Evolutionary conservation across 169 alveolate genomes (phyloP), one percentile per base, ranked within the genome.

Genomic region (Hepatocystis sp.): DNA sequence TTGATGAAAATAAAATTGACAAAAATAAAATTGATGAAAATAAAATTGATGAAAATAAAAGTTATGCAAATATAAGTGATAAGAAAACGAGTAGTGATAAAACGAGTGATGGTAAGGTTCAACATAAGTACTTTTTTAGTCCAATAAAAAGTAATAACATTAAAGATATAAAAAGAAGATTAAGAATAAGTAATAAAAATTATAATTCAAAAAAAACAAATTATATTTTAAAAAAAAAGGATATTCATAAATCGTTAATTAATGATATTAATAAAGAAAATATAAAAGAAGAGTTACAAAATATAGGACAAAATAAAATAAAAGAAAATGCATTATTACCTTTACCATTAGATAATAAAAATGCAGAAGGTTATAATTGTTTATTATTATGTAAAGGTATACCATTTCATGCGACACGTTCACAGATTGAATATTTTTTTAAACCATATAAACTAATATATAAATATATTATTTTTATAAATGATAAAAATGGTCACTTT

Each of bases 401-500:
- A 17, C 89, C 89, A 19, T 81, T 81, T 64, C 67, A 64, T 81
- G 67, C 51, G n/a, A 60, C 34, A 40, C 47, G 17, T 28, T 21
- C 46, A n/a, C 34, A 63, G n/a, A 81, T 81, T 17, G 49, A 19
- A 23, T 23, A 81, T 7, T 81, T 81, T 34, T 81, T 81, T 39
- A 60, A 64, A 2, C 89, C 89, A 55, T 60, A 81, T 11, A 61
- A 81, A 81, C 49, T 81, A 28, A 42, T 63, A 2, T 66, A 63
- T 23, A 81, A 81, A 49, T 81, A 81, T 36, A 81, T 53, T 47
- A 81, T 81, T 23, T 81, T 32, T 42, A 81, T 81, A 15, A 81
- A 39, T 61, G 89, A 81, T 63, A 81, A 81, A 44, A 81, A 81
- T 32, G 89, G 89, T 0, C 46, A 81, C 19, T 81, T 81, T 65